Base-by-base conservation (phyloP, 768 basidiomycete species). In the Rubroboletus satanas region DNA sequence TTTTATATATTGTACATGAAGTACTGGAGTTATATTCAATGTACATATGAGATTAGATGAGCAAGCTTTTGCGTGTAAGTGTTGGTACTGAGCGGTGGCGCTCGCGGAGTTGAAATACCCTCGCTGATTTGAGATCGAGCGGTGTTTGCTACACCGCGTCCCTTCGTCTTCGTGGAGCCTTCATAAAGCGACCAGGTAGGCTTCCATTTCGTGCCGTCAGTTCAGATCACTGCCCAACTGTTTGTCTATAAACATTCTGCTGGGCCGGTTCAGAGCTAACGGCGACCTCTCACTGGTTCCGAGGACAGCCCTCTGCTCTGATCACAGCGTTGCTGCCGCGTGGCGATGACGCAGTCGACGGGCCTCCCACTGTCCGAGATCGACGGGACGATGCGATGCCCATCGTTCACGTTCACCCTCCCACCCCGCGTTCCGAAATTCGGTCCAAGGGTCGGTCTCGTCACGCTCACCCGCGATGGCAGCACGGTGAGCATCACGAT, bases 401-500 rank as follows among this genome's bases (percentile, higher is more conserved):
- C 68, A 41, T 52, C 58, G 11, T 55, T 72, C 38, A 44, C 58
- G 7, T 66, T 70, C 9, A 32, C 39, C 26, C 56, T 69, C 38
- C 44, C 41, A 0, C 36, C 53, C 3, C 15, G 39, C 4, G n/a
- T 38, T 9, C 32, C 57, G 9, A 60, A 48, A 23, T 72, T 71
- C 43, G 63, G 63, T 7, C 67, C 69, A 0, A 66, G 71, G n/a
- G 37, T 60, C 2, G 69, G 69, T 15, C 59, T 38, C 18, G 4
- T 71, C 39, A 33, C 23, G 18, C 56, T 71, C 49, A 52, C 37
- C 7, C 65, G 66, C 58, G 29, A 47, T 32, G 26, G 26, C 26
- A 17, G 29, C 15, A 9, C 32, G 44, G 9, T n/a, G 21, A 35
- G 14, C 49, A 65, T 81, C 41, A 65, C 74, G 12, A 74, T 88